Percentiles rank a stretch among this genome's conserved stretches.
Evolutionary conservation across 2,329 filamentous ascomycete species (phyloP).

Genomic region (Graphiopsis chlorocephala): DNA sequence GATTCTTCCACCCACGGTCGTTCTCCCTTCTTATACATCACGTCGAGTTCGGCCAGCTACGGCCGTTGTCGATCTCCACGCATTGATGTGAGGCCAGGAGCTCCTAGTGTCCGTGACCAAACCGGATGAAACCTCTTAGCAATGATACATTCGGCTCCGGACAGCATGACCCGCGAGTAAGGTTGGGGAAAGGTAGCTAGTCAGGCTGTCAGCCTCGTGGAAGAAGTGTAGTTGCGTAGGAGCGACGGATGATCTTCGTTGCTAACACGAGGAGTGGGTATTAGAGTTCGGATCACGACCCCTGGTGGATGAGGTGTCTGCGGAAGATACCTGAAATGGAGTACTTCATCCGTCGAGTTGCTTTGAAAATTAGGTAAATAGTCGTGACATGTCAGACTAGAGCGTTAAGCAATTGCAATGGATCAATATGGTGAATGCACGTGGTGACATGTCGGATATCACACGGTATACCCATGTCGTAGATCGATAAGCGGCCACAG

Average conservation of each 20-base stretch:
- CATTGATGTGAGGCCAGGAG: background rate
- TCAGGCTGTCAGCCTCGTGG: background rate
- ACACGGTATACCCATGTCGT: background rate
- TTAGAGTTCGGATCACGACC: background rate
- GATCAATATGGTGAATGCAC: background rate
- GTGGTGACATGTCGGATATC: background rate
- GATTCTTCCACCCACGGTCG: background rate
- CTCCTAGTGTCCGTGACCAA: constrained; percentile 6
- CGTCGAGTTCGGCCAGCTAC: background rate
- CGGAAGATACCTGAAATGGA: background rate
- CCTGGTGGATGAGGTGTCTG: background rate
- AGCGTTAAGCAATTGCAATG: background rate
- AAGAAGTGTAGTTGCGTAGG: background rate
- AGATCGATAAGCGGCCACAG: background rate
- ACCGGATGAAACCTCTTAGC: constrained; percentile 4
- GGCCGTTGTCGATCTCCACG: background rate
- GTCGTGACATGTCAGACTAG: background rate
- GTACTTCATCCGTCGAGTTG: background rate
- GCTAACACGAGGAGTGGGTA: background rate
- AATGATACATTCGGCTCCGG: background rate
- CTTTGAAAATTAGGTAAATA: background rate
- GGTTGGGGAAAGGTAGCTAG: background rate
- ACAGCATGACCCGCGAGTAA: background rate
- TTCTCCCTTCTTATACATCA: background rate
- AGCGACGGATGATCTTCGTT: background rate